phyloP scores from a whole-genome alignment of 179 eudicot species.

The Drosera spatulata region DNA sequence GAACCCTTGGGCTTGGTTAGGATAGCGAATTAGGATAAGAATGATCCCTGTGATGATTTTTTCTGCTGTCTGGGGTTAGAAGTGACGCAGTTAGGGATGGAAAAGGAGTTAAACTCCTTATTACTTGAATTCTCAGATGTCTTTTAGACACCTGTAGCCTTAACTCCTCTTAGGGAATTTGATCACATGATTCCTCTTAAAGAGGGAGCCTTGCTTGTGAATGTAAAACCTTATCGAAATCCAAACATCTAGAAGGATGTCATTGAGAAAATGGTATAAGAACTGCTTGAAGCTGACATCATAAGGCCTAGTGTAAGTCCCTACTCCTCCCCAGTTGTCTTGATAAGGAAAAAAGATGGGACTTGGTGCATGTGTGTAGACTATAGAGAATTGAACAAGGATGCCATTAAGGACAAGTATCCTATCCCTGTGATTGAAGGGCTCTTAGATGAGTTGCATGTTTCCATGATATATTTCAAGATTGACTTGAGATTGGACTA shows the following conservation, averaged over 20 bases:
- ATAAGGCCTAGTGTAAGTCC: neutral
- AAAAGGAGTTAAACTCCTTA: too few relatives aligned
- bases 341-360: neutral
- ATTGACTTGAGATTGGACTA: constrained; percentile 1
- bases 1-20: too few relatives aligned
- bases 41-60: too few relatives aligned
- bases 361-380: constrained; percentile 1
- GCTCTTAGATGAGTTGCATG: neutral
- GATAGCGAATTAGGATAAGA: too few relatives aligned
- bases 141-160: too few relatives aligned
- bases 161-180: too few relatives aligned
- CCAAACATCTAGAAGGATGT: neutral
- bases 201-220: neutral
- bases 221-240: neutral
- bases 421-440: neutral
- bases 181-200: neutral
- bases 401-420: neutral
- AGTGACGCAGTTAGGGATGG: too few relatives aligned
- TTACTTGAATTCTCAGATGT: too few relatives aligned
- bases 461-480: neutral
- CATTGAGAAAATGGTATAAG: neutral
- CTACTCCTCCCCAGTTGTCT: neutral
- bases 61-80: too few relatives aligned
- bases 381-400: neutral
- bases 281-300: neutral